Conservation (phyloP, 306 rosid species). For the Cucurbita moschata region DNA sequence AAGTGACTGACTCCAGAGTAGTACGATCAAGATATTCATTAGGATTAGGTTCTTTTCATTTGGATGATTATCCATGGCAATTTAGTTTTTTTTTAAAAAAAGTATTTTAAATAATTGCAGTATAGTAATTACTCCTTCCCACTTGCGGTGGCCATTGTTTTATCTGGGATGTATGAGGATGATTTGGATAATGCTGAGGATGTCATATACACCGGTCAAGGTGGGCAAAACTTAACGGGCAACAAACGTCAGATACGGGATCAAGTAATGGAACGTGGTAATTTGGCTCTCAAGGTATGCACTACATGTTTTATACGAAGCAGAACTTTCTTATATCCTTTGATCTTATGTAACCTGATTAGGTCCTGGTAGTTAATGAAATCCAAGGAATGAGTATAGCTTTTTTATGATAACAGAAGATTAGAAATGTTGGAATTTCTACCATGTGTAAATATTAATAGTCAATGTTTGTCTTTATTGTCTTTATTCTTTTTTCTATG, state of each 20-base stretch:
- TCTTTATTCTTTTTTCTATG: too few species aligned
- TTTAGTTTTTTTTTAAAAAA: too few species aligned
- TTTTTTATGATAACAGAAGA: not conserved
- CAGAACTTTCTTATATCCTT: not conserved
- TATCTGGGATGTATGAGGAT: constrained; percentile 95
- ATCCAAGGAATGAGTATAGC: not conserved
- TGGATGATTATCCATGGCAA: not conserved
- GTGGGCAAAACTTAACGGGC: constrained; percentile 82
- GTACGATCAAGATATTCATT: not conserved
- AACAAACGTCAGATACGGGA: constrained; percentile 70
- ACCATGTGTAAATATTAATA: not conserved
- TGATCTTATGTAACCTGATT: not conserved
- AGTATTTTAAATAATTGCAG: constrained; percentile 16
- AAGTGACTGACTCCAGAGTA: not conserved
- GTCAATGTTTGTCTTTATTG: too few species aligned
- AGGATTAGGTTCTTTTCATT: not conserved
- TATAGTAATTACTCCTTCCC: constrained; percentile 37
- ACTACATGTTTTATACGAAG: not conserved
- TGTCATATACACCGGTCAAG: constrained; percentile 91
- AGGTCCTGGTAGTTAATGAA: not conserved
- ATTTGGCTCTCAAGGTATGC: constrained; percentile 85
- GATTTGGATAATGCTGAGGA: constrained; percentile 92
- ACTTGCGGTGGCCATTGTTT: constrained; percentile 73
- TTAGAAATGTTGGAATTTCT: not conserved
- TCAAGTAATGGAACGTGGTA: constrained; percentile 68